Evolutionary conservation across 2,329 filamentous ascomycete genomes (phyloP).

Genomic region (Xylaria sp.): DNA sequence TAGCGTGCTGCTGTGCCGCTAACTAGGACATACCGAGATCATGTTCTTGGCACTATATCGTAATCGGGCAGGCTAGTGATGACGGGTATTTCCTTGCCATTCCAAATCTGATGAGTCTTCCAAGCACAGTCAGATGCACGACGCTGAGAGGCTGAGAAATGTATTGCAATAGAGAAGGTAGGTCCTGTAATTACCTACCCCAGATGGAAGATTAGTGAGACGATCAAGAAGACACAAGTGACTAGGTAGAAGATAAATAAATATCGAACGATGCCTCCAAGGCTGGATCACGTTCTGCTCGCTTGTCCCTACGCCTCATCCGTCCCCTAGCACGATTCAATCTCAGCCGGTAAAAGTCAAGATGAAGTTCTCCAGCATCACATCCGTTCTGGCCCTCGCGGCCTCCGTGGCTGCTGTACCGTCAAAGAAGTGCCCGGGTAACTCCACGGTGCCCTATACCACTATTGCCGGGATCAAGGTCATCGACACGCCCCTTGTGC

Average conservation of each 20-base stretch:
- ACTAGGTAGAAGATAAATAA: conserved; percentile 15
- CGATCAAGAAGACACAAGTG: background rate
- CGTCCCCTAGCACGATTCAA: conserved; percentile 8
- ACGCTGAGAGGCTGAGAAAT: conserved; percentile 1
- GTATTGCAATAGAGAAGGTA: background rate
- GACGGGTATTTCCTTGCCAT: conserved; percentile 9
- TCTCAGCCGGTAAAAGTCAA: conserved; percentile 26
- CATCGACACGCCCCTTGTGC: conserved; percentile 44
- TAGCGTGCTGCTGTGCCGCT: conserved; percentile 2
- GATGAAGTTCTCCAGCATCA: conserved; percentile 36
- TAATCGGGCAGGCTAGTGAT: conserved; percentile 15
- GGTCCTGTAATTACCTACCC: background rate
- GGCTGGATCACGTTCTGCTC: background rate
- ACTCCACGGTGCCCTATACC: conserved; percentile 38
- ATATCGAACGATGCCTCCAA: conserved; percentile 21
- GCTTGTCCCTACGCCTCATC: conserved; percentile 12
- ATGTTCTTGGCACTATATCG: conserved; percentile 25
- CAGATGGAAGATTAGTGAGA: background rate
- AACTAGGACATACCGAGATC: conserved; percentile 2
- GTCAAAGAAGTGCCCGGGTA: conserved; percentile 23
- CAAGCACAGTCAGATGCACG: conserved; percentile 27
- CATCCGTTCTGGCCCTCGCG: conserved; percentile 31
- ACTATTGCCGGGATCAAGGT: conserved; percentile 43
- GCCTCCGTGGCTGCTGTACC: conserved; percentile 29
- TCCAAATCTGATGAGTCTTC: conserved; percentile 30